Conservation (phyloP, 495 filamentous ascomycete species). For the Hypoxylon intermedium region DNA sequence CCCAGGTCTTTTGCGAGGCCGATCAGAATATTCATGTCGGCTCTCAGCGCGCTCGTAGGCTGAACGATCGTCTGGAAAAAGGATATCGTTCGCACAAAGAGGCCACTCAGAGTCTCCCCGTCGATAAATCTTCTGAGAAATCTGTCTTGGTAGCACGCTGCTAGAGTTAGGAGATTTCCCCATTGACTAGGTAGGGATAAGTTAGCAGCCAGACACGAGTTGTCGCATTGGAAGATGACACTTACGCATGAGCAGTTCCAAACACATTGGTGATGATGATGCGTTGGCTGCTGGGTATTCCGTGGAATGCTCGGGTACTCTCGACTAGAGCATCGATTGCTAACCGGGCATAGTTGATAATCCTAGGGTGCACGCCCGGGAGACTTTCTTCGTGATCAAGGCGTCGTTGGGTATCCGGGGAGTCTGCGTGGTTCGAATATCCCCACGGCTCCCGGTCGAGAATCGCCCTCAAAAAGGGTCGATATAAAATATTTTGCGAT, state of each 20-base stretch:
- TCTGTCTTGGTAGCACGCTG: slow-evolving; percentile 73
- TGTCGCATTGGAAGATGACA: slow-evolving; percentile 24
- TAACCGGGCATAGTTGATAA: slow-evolving; percentile 59
- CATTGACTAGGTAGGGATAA: slow-evolving; percentile 77
- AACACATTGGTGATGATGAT: slow-evolving; percentile 93
- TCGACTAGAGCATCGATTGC: slow-evolving; percentile 78
- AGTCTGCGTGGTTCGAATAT: slow-evolving; percentile 36
- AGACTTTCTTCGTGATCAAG: slow-evolving; percentile 28
- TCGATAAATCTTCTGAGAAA: slow-evolving; percentile 62
- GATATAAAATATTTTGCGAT: slow-evolving; percentile 85
- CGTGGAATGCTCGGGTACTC: slow-evolving; percentile 88
- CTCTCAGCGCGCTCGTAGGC: slow-evolving; percentile 69
- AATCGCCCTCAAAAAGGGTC: slow-evolving; percentile 76
- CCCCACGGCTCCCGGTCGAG: slow-evolving; percentile 49
- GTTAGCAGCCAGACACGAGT: slow-evolving; percentile 16
- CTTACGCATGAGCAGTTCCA: slow-evolving; percentile 96
- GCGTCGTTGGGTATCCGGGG: slow-evolving; percentile 38
- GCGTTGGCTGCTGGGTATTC: slow-evolving; percentile 63
- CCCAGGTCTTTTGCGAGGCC: slow-evolving; percentile 63
- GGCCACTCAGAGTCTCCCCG: slow-evolving; percentile 53
- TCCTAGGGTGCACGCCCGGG: slow-evolving; percentile 52
- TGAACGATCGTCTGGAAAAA: slow-evolving; percentile 69
- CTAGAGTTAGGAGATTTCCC: slow-evolving; percentile 89
- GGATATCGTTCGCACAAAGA: slow-evolving; percentile 70
- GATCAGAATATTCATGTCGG: slow-evolving; percentile 72